These are phyloP conservation scores for Lagerstroemia speciosa DNA, from an alignment of 345 rosid species.

Conservation along the genomic window DNA sequence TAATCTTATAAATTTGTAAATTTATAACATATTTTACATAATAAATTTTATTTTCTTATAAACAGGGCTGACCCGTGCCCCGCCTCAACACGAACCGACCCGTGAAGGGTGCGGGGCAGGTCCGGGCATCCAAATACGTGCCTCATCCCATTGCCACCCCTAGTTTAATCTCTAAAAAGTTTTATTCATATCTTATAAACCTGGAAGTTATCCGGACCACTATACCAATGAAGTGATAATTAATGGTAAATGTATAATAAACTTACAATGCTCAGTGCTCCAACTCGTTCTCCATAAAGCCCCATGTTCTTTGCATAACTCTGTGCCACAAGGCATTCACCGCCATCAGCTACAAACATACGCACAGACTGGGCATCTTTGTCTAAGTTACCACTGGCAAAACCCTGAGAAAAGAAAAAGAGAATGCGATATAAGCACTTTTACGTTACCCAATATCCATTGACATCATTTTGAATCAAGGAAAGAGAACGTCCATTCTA, in stretches of 20 bases:
- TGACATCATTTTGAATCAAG: too few relatives aligned
- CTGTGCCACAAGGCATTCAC: constrained; percentile 78
- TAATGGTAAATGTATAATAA: not conserved
- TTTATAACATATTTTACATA: too few relatives aligned
- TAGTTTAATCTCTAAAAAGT: too few relatives aligned
- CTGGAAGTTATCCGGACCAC: not conserved
- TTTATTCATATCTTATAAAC: not conserved
- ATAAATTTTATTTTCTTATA: too few relatives aligned
- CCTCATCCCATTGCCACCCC: too few relatives aligned
- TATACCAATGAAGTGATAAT: not conserved
- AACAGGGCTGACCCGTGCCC: too few relatives aligned
- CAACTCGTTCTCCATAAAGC: constrained; percentile 88
- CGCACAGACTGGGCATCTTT: constrained; percentile 64
- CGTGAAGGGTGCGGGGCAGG: too few relatives aligned
- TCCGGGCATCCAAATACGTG: too few relatives aligned
- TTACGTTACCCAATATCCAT: not conserved
- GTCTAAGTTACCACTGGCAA: constrained; percentile 84
- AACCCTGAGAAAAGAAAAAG: constrained; percentile 36
- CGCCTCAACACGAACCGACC: too few relatives aligned
- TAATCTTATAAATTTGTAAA: too few relatives aligned
- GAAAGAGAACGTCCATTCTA: not conserved
- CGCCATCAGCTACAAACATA: constrained; percentile 84
- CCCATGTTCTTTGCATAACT: constrained; percentile 96
- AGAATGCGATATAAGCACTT: not conserved
- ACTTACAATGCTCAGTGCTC: constrained; percentile 94